Conservation (phyloP, 2,329 filamentous ascomycete species). For the Orbilia quercus region DNA sequence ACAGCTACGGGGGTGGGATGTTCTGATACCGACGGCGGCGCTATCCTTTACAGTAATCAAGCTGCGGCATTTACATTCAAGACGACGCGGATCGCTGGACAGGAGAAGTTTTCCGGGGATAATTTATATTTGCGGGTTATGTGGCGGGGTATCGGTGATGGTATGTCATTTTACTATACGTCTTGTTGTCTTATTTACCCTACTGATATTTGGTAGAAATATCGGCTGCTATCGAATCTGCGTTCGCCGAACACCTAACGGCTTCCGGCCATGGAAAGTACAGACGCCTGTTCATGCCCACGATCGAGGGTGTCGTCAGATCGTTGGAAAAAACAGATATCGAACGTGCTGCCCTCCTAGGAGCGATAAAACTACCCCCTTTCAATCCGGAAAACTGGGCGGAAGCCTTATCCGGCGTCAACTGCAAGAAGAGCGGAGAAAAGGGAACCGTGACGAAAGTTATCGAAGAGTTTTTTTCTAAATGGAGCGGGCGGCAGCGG, state of each 20-base stretch:
- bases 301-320: slow-evolving; percentile 64
- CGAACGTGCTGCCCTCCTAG: slow-evolving; percentile 70
- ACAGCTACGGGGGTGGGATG: slow-evolving; percentile 69
- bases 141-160: slow-evolving; percentile 43
- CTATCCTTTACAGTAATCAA: slow-evolving; percentile 64
- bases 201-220: slow-evolving; percentile 32
- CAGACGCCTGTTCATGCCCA: slow-evolving; percentile 63
- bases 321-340: slow-evolving; percentile 67
- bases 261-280: slow-evolving; percentile 60
- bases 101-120: slow-evolving; percentile 61
- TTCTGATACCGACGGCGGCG: slow-evolving; percentile 50
- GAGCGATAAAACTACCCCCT: slow-evolving; percentile 67
- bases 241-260: slow-evolving; percentile 24
- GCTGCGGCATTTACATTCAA: slow-evolving; percentile 59
- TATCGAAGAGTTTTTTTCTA: slow-evolving; percentile 62
- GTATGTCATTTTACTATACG: slow-evolving; percentile 26
- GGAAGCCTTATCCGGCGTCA: slow-evolving; percentile 68
- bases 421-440: slow-evolving; percentile 63
- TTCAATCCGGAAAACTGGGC: slow-evolving; percentile 67
- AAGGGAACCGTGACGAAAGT: slow-evolving; percentile 62
- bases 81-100: slow-evolving; percentile 39
- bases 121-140: slow-evolving; percentile 67
- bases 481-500: slow-evolving; percentile 59
- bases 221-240: slow-evolving; percentile 23
- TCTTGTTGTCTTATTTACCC: neutral